Percentiles rank a stretch among this genome's conserved stretches.
Conservation (phyloP, 2,329 filamentous ascomycete genomes). For the Catunica adiposa region DNA sequence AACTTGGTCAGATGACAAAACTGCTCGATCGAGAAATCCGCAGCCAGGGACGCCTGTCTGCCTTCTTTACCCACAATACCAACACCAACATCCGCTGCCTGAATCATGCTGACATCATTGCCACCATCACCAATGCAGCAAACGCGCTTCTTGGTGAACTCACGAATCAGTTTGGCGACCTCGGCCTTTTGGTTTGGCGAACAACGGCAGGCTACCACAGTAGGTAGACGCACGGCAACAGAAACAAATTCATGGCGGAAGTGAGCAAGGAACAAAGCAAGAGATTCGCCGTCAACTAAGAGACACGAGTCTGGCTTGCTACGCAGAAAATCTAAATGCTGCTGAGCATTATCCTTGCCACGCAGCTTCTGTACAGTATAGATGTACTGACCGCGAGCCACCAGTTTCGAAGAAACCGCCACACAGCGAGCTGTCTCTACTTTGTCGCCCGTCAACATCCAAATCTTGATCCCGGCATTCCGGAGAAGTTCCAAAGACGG, state of each 20-base stretch:
- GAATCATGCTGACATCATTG: slow-evolving; percentile 98
- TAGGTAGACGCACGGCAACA: slow-evolving; percentile 70
- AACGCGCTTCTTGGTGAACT: slow-evolving; percentile 83
- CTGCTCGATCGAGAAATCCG: slow-evolving; percentile 91
- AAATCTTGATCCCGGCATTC: slow-evolving; percentile 97
- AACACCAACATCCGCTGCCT: slow-evolving; percentile 92
- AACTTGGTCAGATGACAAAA: slow-evolving; percentile 92
- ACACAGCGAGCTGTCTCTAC: slow-evolving; percentile 95
- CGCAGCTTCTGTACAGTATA: slow-evolving; percentile 80
- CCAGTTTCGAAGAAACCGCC: slow-evolving; percentile 84
- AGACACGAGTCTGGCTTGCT: slow-evolving; percentile 77
- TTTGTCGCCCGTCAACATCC: slow-evolving; percentile 99
- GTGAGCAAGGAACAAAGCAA: slow-evolving; percentile 66
- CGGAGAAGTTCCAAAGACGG: slow-evolving; percentile 84
- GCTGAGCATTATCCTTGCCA: slow-evolving; percentile 68
- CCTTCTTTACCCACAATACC: slow-evolving; percentile 98
- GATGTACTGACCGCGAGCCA: slow-evolving; percentile 85
- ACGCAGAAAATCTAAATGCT: slow-evolving; percentile 74
- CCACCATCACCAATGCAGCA: slow-evolving; percentile 97
- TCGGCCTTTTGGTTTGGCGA: slow-evolving; percentile 96
- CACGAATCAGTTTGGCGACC: slow-evolving; percentile 74
- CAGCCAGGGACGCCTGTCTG: slow-evolving; percentile 80
- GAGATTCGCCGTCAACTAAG: slow-evolving; percentile 84
- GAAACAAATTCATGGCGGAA: slow-evolving; percentile 77
- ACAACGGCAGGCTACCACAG: slow-evolving; percentile 90